Evolutionary conservation across 2,329 filamentous ascomycete genomes (phyloP), one percentile per base, ranked within the genome.

Genomic region (Aplosporella prunicola): DNA sequence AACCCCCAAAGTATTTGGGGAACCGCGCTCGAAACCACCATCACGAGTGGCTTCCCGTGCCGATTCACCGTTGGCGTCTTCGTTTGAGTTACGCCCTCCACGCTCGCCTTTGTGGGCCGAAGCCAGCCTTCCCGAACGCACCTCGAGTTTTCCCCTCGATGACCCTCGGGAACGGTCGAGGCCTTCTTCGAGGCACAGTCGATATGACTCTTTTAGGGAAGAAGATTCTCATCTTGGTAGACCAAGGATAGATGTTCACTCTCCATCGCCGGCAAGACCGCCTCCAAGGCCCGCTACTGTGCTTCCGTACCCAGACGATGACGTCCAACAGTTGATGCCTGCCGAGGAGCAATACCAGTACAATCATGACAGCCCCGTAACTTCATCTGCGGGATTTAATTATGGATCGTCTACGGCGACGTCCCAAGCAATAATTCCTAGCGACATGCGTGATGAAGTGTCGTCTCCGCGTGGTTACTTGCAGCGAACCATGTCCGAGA

Each of bases 261-360:
- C 51, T 22, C 51, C 55, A 6, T 57, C 50, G 14, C 53, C 52
- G 32, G 49, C 51, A 27, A 51, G 56, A 28, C 22, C 36, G 14
- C 15, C 25, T 16, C 47, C 48, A 8, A 48, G 43, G 8, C 32
- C 43, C 6, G 44, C 32, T 11, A 48, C 46, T 15, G 43, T 52
- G 13, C 47, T 67, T 15, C 64, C 65, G n/a, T 69, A 69, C 44
- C 65, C 65, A 3, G 57, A 62, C 14, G 64, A 68, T 31, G 58
- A 66, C 42, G 52, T 52, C 22, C 47, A 53, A 9, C 51, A 44
- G 41, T 55, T 48, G 41, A 67, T 68, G 62, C 64, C 66, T 11
- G 49, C 58, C 4, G 66, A 67, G 44, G 51, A 58, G 28, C 50
- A 59, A 9, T 61, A 61, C 30, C 63, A 64, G 26, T 62, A 55